A percentile compares a stretch with the other conserved stretches of the same genome.
These are phyloP conservation scores for Medicago lupulina DNA, from an alignment of 306 rosid species.

Conservation along the genomic window DNA sequence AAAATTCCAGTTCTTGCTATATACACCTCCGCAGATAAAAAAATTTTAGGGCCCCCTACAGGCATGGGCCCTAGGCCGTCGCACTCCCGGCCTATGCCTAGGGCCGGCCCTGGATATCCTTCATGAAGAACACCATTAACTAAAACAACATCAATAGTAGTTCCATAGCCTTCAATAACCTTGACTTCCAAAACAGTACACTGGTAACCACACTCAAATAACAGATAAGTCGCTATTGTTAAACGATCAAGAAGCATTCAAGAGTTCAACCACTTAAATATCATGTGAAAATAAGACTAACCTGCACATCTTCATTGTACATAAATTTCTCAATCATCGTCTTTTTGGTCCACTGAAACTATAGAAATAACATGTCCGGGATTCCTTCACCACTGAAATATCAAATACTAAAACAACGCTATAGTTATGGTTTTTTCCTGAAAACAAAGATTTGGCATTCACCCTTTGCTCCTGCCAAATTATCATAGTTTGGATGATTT, in stretches of 20 bases:
- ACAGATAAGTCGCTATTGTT: slow-evolving; percentile 43
- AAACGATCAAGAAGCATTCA: slow-evolving; percentile 29
- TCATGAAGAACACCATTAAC: slow-evolving; percentile 94
- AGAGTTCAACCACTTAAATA: slow-evolving; percentile 32
- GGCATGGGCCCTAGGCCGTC: too few relatives aligned
- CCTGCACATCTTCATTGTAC: slow-evolving; percentile 86
- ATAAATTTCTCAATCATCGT: slow-evolving; percentile 88
- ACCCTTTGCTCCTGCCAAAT: too few relatives aligned
- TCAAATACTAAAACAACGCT: slow-evolving; percentile 28
- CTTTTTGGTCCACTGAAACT: slow-evolving; percentile 88
- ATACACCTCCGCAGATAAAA: too few relatives aligned
- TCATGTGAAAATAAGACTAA: slow-evolving; percentile 42
- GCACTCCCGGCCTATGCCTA: too few relatives aligned
- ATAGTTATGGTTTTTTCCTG: too few relatives aligned
- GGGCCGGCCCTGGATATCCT: too few relatives aligned
- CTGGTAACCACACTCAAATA: slow-evolving; percentile 51
- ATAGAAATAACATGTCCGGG: slow-evolving; percentile 76
- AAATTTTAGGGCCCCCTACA: too few relatives aligned
- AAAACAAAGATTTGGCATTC: too few relatives aligned
- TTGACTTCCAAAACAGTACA: slow-evolving; percentile 94
- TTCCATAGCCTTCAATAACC: slow-evolving; percentile 92
- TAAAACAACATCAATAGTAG: slow-evolving; percentile 92
- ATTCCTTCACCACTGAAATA: slow-evolving; percentile 87
- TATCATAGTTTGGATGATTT: too few relatives aligned
- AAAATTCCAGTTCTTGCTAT: too few relatives aligned